Evolutionary conservation across 306 rosid genomes (phyloP).

Genomic region (Cicer arietinum): DNA sequence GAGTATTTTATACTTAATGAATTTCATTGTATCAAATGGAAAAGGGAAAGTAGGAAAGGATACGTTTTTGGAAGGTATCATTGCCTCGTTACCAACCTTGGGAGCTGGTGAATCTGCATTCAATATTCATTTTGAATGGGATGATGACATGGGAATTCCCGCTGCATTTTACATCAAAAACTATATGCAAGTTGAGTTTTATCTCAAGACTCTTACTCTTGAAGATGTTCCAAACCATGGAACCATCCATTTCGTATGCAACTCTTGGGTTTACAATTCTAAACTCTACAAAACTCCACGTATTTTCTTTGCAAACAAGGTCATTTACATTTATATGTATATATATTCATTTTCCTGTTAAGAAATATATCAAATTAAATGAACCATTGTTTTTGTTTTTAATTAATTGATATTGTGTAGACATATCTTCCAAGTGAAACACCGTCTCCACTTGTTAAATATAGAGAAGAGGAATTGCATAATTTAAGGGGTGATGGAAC

Average conservation of each 20-base stretch:
- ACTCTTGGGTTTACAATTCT: conserved; percentile 80
- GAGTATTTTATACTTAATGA: too few relatives aligned
- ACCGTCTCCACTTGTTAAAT: conserved; percentile 56
- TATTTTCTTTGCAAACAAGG: conserved; percentile 83
- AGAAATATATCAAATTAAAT: not conserved
- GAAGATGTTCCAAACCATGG: conserved; percentile 72
- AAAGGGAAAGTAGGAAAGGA: conserved; percentile 64
- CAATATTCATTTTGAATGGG: conserved; percentile 65
- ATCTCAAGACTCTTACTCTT: conserved; percentile 62
- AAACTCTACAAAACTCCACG: conserved; percentile 58
- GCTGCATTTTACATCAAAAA: conserved; percentile 77
- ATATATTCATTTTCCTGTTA: not conserved
- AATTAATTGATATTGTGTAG: conserved; percentile 41
- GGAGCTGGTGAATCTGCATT: conserved; percentile 59
- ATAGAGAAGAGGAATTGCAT: conserved; percentile 68
- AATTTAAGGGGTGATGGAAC: conserved; percentile 74
- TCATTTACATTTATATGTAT: conserved; percentile 4
- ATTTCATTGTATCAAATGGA: conserved; percentile 48
- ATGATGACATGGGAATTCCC: conserved; percentile 58
- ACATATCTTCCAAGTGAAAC: conserved; percentile 71
- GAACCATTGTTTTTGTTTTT: not conserved
- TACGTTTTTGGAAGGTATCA: conserved; percentile 60
- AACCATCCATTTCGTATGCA: conserved; percentile 67
- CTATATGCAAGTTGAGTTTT: conserved; percentile 69
- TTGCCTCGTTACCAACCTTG: conserved; percentile 49